Conservation (phyloP, 2,329 filamentous ascomycete genomes). For the Aspergillus aculeatinus region DNA sequence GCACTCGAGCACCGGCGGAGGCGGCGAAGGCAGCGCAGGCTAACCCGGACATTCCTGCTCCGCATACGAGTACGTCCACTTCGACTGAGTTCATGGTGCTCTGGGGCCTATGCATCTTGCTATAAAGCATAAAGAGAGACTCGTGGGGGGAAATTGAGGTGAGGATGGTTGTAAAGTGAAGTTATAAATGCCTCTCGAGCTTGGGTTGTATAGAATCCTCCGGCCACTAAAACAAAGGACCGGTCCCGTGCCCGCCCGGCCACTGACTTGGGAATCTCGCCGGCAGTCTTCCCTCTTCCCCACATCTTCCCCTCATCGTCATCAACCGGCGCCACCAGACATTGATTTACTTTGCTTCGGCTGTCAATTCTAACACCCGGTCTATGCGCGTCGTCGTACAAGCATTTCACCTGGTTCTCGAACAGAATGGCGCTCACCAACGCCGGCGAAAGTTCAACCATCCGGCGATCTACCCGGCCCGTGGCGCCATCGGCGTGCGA, state of each 20-base stretch:
- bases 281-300: neutral
- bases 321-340: neutral
- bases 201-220: neutral
- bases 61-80: slow-evolving; percentile 29
- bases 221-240: slow-evolving; percentile 12
- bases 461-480: neutral
- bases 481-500: slow-evolving; percentile 23
- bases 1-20: slow-evolving; percentile 23
- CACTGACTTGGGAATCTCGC: neutral
- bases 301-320: neutral
- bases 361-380: too few species aligned
- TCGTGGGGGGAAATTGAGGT: too few species aligned
- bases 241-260: neutral
- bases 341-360: too few species aligned
- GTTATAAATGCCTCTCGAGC: neutral
- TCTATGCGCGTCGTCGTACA: too few species aligned
- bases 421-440: neutral
- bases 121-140: too few species aligned
- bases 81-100: slow-evolving; percentile 19
- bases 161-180: too few species aligned
- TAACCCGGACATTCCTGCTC: slow-evolving; percentile 31
- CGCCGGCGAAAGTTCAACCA: neutral
- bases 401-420: too few species aligned
- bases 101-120: too few species aligned
- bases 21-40: slow-evolving; percentile 29